Base-by-base conservation (phyloP, 2,329 filamentous ascomycete species). In the Ophiostoma triangulosporum region DNA sequence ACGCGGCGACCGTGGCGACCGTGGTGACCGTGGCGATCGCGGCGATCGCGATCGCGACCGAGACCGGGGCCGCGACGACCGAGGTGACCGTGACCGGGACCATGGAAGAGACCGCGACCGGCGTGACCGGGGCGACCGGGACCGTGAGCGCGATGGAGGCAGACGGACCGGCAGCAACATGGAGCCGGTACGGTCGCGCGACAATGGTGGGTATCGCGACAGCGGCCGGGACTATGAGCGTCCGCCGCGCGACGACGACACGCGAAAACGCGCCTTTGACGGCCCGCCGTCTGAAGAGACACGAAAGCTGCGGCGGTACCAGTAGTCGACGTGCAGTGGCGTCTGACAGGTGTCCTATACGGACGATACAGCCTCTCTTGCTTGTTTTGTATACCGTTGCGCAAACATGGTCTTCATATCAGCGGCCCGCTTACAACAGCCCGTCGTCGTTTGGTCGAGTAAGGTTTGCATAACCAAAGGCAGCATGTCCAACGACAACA, bases 241-340 rank as follows among this genome's bases (percentile, higher is more conserved):
- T 59, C 74, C 73, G 54, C 70, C 74, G 35, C 58, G 58, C 58
- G 76, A 80, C 51, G 77, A 81, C 60, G 77, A 78, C 60, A 73
- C 70, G 68, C 69, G 79, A 65, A 78, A 86, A 74, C 80, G 83
- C 65, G 76, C 81, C 51, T 88, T 86, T 68, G 89, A 94, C 51
- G 85, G 84, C 64, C 82, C 83, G 65, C 78, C 80, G 60, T 84
- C 90, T 70, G 88, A 95, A 64, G 90, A 95, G 68, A 78, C 80
- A 50, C 69, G 78, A 55, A 84, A 84, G 68, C 65, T 83, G 57
- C 78, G 80, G 59, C 77, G 80, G 59, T 84, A 84, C 69, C 82
- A 72, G 71, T 64, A 64, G 65, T 64, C 65, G 62, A n/a, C n/a
- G n/a, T n/a, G n/a, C n/a, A n/a, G n/a, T n/a, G n/a, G n/a, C n/a